phyloP scores from a whole-genome alignment of 495 filamentous ascomycete genomes.

The Astrothelium subdiscretum region DNA sequence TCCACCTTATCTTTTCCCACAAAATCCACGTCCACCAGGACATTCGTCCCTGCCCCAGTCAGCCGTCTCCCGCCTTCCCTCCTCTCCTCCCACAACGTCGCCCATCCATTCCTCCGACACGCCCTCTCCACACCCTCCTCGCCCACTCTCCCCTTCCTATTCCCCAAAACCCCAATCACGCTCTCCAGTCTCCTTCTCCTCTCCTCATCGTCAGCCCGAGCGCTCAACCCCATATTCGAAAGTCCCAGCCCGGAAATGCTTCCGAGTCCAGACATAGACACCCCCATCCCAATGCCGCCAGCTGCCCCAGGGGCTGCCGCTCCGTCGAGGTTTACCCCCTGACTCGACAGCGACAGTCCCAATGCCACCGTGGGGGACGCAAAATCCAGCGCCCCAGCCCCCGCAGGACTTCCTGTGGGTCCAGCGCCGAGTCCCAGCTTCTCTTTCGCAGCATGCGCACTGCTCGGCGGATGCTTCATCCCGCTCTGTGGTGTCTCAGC shows the following conservation, averaged over 20 bases:
- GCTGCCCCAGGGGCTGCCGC: constrained; percentile 18
- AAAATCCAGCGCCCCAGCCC: constrained; percentile 15
- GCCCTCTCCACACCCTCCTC: constrained; percentile 72
- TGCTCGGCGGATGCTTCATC: constrained; percentile 6
- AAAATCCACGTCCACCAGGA: constrained; percentile 45
- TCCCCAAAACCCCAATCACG: constrained; percentile 38
- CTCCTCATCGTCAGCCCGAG: constrained; percentile 43
- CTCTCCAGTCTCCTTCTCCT: constrained; percentile 40
- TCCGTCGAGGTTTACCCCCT: constrained; percentile 14
- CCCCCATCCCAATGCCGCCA: constrained; percentile 18
- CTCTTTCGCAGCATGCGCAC: not conserved
- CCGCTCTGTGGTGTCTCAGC: constrained; percentile 3
- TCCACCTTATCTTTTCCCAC: constrained; percentile 37
- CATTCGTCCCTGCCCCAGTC: constrained; percentile 55
- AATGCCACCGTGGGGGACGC: constrained; percentile 17
- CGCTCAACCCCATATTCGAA: constrained; percentile 3
- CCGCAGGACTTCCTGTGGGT: not conserved
- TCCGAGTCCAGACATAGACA: constrained; percentile 18
- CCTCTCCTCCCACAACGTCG: constrained; percentile 58
- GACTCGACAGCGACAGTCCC: constrained; percentile 8
- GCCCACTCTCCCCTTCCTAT: constrained; percentile 44
- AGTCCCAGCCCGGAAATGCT: constrained; percentile 4
- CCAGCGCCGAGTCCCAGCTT: constrained; percentile 12
- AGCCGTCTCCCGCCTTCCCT: constrained; percentile 46
- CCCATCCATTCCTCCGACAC: constrained; percentile 55